Evolutionary conservation across 2,329 filamentous ascomycete genomes (phyloP).

Genomic region (Diplocarpon rosae): DNA sequence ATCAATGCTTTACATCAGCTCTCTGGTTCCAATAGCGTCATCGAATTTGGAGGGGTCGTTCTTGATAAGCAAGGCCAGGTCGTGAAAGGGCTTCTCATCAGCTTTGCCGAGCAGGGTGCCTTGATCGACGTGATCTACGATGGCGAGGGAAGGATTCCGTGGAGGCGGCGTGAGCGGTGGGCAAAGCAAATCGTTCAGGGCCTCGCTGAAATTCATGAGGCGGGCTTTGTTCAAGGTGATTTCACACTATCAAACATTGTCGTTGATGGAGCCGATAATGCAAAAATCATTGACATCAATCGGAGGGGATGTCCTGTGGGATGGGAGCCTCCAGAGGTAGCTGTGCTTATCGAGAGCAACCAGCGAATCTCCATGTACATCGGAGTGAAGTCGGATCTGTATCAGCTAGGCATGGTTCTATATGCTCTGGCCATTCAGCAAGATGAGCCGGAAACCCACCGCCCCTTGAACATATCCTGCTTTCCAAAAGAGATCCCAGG

Average conservation of each 20-base stretch:
- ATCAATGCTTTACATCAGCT: slow-evolving; percentile 86
- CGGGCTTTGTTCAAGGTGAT: slow-evolving; percentile 93
- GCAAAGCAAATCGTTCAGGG: slow-evolving; percentile 84
- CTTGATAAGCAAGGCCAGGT: slow-evolving; percentile 63
- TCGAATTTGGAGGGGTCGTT: slow-evolving; percentile 77
- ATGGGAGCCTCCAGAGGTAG: slow-evolving; percentile 93
- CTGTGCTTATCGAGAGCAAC: slow-evolving; percentile 71
- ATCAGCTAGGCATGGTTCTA: slow-evolving; percentile 87
- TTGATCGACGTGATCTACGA: slow-evolving; percentile 89
- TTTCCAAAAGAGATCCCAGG: slow-evolving; percentile 55
- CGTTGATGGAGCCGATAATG: slow-evolving; percentile 71
- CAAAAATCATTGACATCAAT: slow-evolving; percentile 98
- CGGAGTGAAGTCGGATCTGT: slow-evolving; percentile 93
- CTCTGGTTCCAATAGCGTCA: slow-evolving; percentile 62
- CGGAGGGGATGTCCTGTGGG: slow-evolving; percentile 91
- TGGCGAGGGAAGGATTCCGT: slow-evolving; percentile 47
- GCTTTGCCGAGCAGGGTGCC: slow-evolving; percentile 75
- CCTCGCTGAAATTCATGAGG: slow-evolving; percentile 85
- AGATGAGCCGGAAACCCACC: slow-evolving; percentile 78
- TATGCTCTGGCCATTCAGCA: slow-evolving; percentile 83
- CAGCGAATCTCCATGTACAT: slow-evolving; percentile 96
- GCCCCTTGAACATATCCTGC: slow-evolving; percentile 50
- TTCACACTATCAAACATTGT: slow-evolving; percentile 98
- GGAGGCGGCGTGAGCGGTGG: slow-evolving; percentile 73
- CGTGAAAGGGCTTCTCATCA: slow-evolving; percentile 84